Evolutionary conservation across 139 green algal species (phyloP).

Genomic region (Chloropicon primus): DNA sequence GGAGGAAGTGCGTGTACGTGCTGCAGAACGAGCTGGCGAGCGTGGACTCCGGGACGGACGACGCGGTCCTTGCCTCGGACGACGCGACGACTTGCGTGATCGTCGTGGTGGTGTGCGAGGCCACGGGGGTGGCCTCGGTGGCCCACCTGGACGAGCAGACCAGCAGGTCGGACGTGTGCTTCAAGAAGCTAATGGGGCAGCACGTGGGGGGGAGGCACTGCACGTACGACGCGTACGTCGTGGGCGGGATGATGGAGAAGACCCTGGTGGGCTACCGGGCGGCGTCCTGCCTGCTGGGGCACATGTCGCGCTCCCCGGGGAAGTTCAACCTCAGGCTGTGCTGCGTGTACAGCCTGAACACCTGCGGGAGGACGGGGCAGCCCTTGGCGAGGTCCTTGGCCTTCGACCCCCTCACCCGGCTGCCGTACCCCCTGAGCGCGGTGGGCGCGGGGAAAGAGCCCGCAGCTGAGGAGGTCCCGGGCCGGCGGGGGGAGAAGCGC

Average conservation of each 20-base stretch:
- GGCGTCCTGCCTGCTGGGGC: not conserved
- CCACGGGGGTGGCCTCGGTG: not conserved
- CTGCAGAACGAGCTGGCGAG: not conserved
- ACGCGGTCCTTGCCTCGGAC: not conserved
- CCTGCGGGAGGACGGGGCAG: not conserved
- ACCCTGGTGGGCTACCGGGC: not conserved
- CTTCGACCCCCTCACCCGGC: not conserved
- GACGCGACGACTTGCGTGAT: constrained; percentile 7
- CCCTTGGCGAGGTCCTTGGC: not conserved
- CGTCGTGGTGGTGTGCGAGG: not conserved
- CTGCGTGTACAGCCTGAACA: not conserved
- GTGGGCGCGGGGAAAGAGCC: not conserved
- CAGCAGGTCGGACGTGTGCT: not conserved
- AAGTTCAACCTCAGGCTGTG: not conserved
- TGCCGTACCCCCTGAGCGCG: not conserved
- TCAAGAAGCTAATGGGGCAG: not conserved
- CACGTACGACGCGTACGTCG: not conserved
- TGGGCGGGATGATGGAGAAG: not conserved
- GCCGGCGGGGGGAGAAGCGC: not conserved
- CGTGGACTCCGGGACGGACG: not conserved
- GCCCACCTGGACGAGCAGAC: constrained; percentile 4
- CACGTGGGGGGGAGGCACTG: not conserved
- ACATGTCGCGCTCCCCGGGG: not conserved
- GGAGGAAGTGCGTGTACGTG: not conserved
- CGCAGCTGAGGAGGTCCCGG: no score